Evolutionary conservation across 106 monocot species (phyloP), one percentile per base, ranked within the genome.

Genomic region (Platanthera guangdongensis): DNA sequence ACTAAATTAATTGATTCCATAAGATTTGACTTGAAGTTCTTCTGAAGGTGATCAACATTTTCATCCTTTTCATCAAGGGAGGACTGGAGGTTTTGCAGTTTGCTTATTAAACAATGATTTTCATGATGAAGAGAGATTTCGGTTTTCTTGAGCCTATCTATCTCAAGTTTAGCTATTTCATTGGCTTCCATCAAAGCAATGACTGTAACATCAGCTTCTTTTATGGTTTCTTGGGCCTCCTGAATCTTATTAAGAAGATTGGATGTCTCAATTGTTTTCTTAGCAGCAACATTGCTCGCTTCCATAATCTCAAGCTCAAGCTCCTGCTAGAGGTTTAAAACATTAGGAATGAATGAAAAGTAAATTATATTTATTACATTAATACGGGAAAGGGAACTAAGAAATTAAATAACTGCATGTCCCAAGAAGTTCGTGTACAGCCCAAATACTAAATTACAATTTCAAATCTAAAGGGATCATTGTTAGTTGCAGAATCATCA

Each of bases 261-360:
- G 16, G 87, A 84, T 65, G 81, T 80, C 81, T 92, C 96, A 75
- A 82, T 70, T 75, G 85, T 81, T 71, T 91, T 96, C 50, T 89
- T 87, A 63, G 83, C 67, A 64, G 91, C 84, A 80, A 91, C 30
- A 71, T 74, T 49, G 64, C 81, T 84, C 75, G 83, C 83, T 48
- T 93, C 87, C 39, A 53, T 75, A 15, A 85, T 25, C 80, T 93
- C 86, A 53, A 80, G 50, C 80, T 89, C 85, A 79, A 90, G 75
- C 67, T 65, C 83, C 96, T 96, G 74, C 8, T 79, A 72, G 53
- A 80, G 8, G 6, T 71, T 48, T 49, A 71, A 1, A 71, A 9
- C 48, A 39, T 71, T 50, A 71, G 71, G 14, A 50, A n/a, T 50
- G 49, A 49, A 49, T 68, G 12, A 9, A 68, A 19, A 71, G 49